These are phyloP conservation scores for Castanospermum australe DNA, from an alignment of 306 rosid genomes.

Conservation along the genomic window DNA sequence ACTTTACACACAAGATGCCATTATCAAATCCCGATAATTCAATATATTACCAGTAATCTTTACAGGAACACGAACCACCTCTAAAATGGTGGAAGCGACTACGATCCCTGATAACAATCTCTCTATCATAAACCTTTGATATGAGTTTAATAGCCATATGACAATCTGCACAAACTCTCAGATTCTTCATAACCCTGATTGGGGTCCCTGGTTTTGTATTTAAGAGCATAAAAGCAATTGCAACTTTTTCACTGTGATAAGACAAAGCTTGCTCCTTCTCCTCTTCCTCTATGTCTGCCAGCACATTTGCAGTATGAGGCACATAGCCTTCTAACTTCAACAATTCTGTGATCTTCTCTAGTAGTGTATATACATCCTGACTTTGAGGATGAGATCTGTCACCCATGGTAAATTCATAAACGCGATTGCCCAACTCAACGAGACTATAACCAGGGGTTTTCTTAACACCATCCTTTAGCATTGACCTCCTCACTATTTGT, in stretches of 20 bases:
- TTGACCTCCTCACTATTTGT: slow-evolving; percentile 45
- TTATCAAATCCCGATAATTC: slow-evolving; percentile 6
- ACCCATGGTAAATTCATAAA: slow-evolving; percentile 57
- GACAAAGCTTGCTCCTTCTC: slow-evolving; percentile 65
- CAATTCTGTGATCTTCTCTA: slow-evolving; percentile 48
- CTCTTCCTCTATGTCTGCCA: slow-evolving; percentile 62
- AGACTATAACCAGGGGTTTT: slow-evolving; percentile 59
- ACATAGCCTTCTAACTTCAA: slow-evolving; percentile 60
- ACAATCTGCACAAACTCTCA: slow-evolving; percentile 62
- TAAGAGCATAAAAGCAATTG: slow-evolving; percentile 58
- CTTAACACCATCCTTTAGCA: slow-evolving; percentile 53
- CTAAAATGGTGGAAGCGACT: slow-evolving; percentile 60
- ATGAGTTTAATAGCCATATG: slow-evolving; percentile 63
- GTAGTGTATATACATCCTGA: slow-evolving; percentile 43
- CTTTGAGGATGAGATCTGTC: slow-evolving; percentile 59
- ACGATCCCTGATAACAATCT: slow-evolving; percentile 54
- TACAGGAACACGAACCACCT: slow-evolving; percentile 57
- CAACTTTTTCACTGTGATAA: slow-evolving; percentile 62
- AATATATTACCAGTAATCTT: slow-evolving; percentile 52
- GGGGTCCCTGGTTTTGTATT: slow-evolving; percentile 54
- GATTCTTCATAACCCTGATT: slow-evolving; percentile 56
- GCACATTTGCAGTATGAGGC: slow-evolving; percentile 56
- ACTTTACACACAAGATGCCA: slow-evolving; percentile 4
- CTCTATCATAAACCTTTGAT: slow-evolving; percentile 53
- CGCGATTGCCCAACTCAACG: slow-evolving; percentile 56